A percentile compares a stretch with the other conserved stretches of the same genome.
phyloP scores from a whole-genome alignment of 2,329 filamentous ascomycete species.

The Cladosporium halotolerans region DNA sequence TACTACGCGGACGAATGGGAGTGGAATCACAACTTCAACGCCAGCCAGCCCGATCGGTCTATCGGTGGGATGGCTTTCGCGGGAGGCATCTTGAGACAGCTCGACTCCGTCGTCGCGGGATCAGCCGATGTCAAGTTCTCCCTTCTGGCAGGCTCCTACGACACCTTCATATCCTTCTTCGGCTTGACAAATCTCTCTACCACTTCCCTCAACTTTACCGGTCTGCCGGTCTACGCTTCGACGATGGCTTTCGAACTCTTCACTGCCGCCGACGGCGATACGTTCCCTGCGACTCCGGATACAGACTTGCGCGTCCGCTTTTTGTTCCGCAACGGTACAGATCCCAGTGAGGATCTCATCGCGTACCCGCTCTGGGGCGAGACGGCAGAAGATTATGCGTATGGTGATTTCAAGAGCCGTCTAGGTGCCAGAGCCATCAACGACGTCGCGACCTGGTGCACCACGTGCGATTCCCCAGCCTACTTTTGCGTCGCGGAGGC shows the following conservation, averaged over 20 bases:
- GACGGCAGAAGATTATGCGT: not conserved
- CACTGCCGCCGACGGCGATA: not conserved
- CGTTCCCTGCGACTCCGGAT: not conserved
- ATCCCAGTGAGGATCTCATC: not conserved
- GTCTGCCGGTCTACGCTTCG: not conserved
- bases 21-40: constrained; percentile 7
- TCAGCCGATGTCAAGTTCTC: constrained; percentile 3
- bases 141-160: constrained; percentile 10
- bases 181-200: constrained; percentile 3
- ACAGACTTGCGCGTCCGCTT: not conserved
- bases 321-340: not conserved
- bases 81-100: constrained; percentile 7
- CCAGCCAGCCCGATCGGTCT: not conserved
- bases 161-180: constrained; percentile 12
- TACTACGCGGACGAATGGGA: constrained; percentile 7
- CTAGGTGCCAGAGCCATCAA: constrained; percentile 1
- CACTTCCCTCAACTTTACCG: not conserved
- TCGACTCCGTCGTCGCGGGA: not conserved
- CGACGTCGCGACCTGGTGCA: constrained; percentile 9
- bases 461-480: constrained; percentile 1
- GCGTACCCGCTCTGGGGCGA: not conserved
- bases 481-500: constrained; percentile 11
- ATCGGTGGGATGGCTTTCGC: constrained; percentile 9
- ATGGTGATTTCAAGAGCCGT: not conserved
- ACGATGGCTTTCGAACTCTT: not conserved